Evolutionary conservation across 345 rosid genomes (phyloP), one percentile per base, ranked within the genome.

Genomic region (Lagerstroemia speciosa): DNA sequence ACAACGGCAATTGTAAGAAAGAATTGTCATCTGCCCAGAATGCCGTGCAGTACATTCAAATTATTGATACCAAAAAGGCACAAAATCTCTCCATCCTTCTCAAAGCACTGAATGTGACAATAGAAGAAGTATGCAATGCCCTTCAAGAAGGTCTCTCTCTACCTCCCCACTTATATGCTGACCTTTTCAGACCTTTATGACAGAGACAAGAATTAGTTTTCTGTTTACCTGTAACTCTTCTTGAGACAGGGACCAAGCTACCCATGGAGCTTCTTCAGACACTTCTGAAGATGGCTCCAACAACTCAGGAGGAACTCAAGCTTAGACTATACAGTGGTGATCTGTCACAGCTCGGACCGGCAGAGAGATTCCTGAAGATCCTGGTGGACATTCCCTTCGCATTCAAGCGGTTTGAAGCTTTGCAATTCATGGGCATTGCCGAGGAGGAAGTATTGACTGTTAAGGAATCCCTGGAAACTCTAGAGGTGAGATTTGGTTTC

Each of bases 31-130:
- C 79, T 1, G 60, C 70, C 7, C 89, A 88, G 38, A 66, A 83
- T 69, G 19, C 85, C 11, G n/a, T 68, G 10, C 96, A 88, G 67
- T 83, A 71, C 71, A 81, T 94, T 75, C 93, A 86, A 72, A 88
- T 94, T 17, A 87, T 94, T 63, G 99, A 94, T 38, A 32, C 82
- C 10, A 90, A 83, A 66, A 94, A 94, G 81, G 98, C 98, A 6
- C 99, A 94, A 77, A 94, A 94, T 77, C 75, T 94, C 60, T 86
- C 99, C 10, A 94, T 94, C 79, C 90, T 94, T 75, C 84, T 94
- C 63, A 82, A 90, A 67, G 98, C 99, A 14, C 74, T 92, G 64
- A 92, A 88, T 79, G 90, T 94, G 73, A 90, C 96, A 15, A 84
- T 70, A 60, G 85, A 84, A 45, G 97, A 92, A 84, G 92, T 94